Percentiles rank a stretch among this genome's conserved stretches.
phyloP scores from a whole-genome alignment of 306 rosid species.

The Sechiopsis laciniata region DNA sequence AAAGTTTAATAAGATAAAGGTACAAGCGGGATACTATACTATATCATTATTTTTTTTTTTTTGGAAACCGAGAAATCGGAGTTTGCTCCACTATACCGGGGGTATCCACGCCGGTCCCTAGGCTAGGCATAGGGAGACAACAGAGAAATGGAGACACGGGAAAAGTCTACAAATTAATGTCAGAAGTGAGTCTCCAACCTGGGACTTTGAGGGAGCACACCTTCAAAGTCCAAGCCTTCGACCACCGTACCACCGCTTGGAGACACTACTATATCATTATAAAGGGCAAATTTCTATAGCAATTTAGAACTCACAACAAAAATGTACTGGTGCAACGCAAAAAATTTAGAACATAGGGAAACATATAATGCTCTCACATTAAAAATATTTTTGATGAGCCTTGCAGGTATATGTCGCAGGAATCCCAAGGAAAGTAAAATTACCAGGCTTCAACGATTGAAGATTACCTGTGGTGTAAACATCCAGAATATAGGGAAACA shows the following conservation, averaged over 20 bases:
- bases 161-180: no score
- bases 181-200: no score
- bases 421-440: not conserved
- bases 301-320: not conserved
- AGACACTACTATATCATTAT: not conserved
- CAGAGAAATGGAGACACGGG: no score
- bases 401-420: not conserved
- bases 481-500: constrained; percentile 77
- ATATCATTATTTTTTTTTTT: no score
- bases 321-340: not conserved
- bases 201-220: no score
- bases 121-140: no score
- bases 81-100: no score
- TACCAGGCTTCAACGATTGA: not conserved
- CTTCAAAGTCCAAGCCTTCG: no score
- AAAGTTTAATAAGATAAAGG: not conserved
- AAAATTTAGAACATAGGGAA: not conserved
- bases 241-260: no score
- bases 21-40: not conserved
- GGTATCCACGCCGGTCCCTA: no score
- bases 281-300: not conserved
- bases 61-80: no score
- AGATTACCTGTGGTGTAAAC: constrained; percentile 71
- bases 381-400: not conserved
- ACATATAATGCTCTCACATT: not conserved